Conservation (phyloP, 257 asterid genomes). For the Solanum appendiculatum region DNA sequence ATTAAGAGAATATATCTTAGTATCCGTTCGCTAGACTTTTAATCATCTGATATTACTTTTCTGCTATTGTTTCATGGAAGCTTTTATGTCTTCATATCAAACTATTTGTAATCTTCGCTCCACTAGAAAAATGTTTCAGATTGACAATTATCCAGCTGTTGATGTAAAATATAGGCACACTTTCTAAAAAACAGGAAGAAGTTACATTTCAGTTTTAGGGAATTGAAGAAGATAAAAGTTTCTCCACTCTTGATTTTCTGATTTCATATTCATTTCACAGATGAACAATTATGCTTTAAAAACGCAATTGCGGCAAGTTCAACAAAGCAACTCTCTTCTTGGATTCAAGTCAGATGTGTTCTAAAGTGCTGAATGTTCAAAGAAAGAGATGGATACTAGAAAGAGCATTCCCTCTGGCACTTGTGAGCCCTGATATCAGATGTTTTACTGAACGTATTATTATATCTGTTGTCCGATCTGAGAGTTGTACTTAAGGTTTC, state of each 20-base stretch:
- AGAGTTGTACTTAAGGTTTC: neutral
- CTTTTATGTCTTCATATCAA: neutral
- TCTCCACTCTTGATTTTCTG: neutral
- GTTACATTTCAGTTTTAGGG: neutral
- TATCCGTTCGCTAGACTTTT: neutral
- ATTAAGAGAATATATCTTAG: neutral
- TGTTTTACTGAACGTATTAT: neutral
- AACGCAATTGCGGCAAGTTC: slow-evolving; percentile 56
- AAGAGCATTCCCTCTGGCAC: neutral
- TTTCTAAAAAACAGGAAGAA: too few relatives aligned
- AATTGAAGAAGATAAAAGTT: neutral
- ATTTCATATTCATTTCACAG: slow-evolving; percentile 27
- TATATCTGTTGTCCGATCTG: neutral
- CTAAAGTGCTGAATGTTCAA: neutral
- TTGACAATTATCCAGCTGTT: neutral
- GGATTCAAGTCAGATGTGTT: slow-evolving; percentile 68
- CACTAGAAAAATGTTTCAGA: neutral
- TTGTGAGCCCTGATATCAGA: neutral
- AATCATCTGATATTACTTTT: neutral
- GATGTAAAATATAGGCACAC: neutral
- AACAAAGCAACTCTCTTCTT: slow-evolving; percentile 41
- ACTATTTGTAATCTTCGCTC: neutral
- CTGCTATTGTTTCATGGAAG: neutral
- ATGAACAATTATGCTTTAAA: slow-evolving; percentile 60
- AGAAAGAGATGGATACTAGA: neutral